phyloP scores from a whole-genome alignment of 495 filamentous ascomycete genomes.

The Penicillium salamii region DNA sequence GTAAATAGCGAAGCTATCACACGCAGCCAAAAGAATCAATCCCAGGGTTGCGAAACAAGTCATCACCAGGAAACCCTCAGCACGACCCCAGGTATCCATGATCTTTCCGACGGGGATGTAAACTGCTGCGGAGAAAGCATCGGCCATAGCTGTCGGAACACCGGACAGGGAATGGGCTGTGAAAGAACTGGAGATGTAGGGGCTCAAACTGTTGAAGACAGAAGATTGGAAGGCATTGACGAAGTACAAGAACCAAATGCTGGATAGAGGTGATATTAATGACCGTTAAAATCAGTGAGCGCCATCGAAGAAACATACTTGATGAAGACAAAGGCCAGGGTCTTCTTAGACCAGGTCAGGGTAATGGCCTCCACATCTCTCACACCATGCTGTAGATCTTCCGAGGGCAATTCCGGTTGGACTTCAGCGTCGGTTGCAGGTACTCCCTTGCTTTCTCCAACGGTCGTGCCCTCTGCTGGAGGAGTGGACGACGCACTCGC shows the following conservation, averaged over 20 bases:
- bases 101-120: slow-evolving; percentile 63
- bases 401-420: not conserved
- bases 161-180: slow-evolving; percentile 26
- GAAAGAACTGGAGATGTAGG: slow-evolving; percentile 28
- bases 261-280: not conserved
- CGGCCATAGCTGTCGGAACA: slow-evolving; percentile 21
- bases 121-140: slow-evolving; percentile 54
- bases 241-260: slow-evolving; percentile 17
- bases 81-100: slow-evolving; percentile 59
- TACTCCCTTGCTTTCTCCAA: not conserved
- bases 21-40: slow-evolving; percentile 44
- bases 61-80: slow-evolving; percentile 46
- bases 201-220: slow-evolving; percentile 13
- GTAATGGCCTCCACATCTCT: not conserved
- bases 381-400: not conserved
- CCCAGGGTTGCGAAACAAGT: slow-evolving; percentile 29
- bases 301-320: not conserved
- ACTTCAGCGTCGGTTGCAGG: not conserved
- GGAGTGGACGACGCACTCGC: not conserved
- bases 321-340: not conserved
- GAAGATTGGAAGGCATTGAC: slow-evolving; percentile 17
- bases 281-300: not conserved
- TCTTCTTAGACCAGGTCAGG: not conserved
- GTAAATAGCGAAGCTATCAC: slow-evolving; percentile 40
- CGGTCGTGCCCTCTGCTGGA: not conserved